Percentiles rank a stretch among this genome's conserved stretches.
Conservation (phyloP, 75 land plant genomes). For the Selaginella moellendorffii region DNA sequence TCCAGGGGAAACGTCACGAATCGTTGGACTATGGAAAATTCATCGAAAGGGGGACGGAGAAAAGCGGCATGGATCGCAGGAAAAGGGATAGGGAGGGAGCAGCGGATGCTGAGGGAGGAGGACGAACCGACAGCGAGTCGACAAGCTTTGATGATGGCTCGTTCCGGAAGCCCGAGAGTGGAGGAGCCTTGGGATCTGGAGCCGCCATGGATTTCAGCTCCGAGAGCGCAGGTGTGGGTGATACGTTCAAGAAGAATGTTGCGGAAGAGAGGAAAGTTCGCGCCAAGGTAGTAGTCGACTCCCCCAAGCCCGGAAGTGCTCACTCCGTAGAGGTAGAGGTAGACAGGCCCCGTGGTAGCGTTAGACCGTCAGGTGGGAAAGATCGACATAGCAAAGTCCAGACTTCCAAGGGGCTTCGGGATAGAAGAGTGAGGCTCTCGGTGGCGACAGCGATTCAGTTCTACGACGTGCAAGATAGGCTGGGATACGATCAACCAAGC, state of each 20-base stretch:
- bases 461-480: conserved; percentile 27
- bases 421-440: conserved; percentile 26
- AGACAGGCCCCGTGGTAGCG: not conserved
- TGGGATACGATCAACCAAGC: conserved; percentile 26
- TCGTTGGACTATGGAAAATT: no score
- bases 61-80: not conserved
- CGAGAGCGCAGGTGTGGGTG: not conserved
- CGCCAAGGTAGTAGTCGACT: no score
- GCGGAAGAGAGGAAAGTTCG: no score
- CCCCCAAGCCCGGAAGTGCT: not conserved
- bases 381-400: conserved; percentile 28
- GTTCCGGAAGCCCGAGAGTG: not conserved
- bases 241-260: no score
- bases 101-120: not conserved
- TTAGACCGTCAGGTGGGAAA: conserved; percentile 12
- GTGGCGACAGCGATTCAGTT: conserved; percentile 30
- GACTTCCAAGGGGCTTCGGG: conserved; percentile 20
- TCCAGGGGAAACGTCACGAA: no score
- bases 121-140: no score
- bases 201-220: no score
- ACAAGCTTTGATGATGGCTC: not conserved
- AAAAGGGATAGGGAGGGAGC: not conserved
- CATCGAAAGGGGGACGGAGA: not conserved
- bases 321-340: not conserved
- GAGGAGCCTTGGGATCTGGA: no score